Base-by-base conservation (phyloP, 2,329 filamentous ascomycete genomes). In the Tolypocladium paradoxum region DNA sequence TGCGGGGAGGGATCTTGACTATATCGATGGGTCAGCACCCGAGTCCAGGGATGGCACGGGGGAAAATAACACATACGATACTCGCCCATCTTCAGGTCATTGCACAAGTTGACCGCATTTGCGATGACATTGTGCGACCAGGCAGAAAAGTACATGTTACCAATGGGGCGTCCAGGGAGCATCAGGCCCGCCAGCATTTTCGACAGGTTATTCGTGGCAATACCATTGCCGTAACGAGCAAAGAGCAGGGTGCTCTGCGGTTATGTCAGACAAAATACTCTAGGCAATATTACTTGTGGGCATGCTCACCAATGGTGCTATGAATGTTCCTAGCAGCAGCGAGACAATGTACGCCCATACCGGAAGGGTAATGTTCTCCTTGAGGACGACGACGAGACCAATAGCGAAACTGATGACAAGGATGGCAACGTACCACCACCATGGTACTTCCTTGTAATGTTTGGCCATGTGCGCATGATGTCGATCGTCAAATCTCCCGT, bases 121-220 rank as follows among this genome's bases (percentile, higher is more conserved):
- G 53, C 14, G 49, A 82, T 80, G 49, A 81, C 75, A 37, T 75
- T 78, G 63, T 82, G 79, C 1, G 77, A 81, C 77, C 77, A 82
- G 12, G 74, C 73, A 8, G 78, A 75, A 60, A 81, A 81, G 62
- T 80, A 81, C 74, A 81, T 77, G 62, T 81, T 81, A 2, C 76
- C 77, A 5, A 81, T 58, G 0, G 77, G 77, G 1, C 73, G 71
- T 2, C 70, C 74, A 2, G 77, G 77, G 2, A 79, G 57, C 54
- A 77, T 64, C 3, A 79, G 65, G 50, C 78, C 78, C 0, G 72
- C 78, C 48, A 81, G 54, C 76, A 81, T 78, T 57, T 81, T 80
- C 22, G 77, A 81, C 38, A 43, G 12, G 22, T 43, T 43, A 8
- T 43, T 43, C 14, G 38, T 43, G 22, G 38, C 38, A 8, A 43